Evolutionary conservation across 2,329 filamentous ascomycete species (phyloP), one percentile per base, ranked within the genome.

Genomic region (Pseudogymnoascus sp.): DNA sequence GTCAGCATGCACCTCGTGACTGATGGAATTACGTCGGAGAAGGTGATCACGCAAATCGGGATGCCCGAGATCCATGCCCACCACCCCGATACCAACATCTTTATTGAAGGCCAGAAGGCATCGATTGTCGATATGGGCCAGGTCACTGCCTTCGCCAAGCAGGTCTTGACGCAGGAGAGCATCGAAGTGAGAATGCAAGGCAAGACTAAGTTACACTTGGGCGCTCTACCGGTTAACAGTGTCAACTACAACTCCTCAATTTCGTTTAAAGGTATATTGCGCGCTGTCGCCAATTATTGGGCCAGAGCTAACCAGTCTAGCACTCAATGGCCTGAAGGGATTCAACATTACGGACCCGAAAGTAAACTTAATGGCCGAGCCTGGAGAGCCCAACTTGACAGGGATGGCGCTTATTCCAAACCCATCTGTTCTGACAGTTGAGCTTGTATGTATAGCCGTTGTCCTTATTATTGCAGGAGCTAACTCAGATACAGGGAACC

Each of bases 351-450:
- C 76, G 14, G 72, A 79, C 33, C 77, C 83, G 69, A 74, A 74
- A 37, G 76, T 85, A 67, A 72, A 80, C 63, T 70, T 74, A 7
- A 72, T 71, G 33, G 63, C 71, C 1, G 64, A 73, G 26, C 64
- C 71, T 0, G 78, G 82, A 66, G 79, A 78, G 53, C 77, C 78
- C 64, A 86, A 86, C 71, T 76, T 85, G 68, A 70, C 78, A 21
- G 85, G 82, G 68, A 78, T 74, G 11, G 80, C 83, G 56, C 76
- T 72, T 65, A 83, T 87, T 60, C 83, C 83, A 64, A 87, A 87
- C 70, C 83, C 84, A 0, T 82, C 82, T 1, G 76, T 83, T 62
- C 75, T 85, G 73, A 83, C 79, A 4, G 73, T 86, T 63, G 73
- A 76, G 47, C 76, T 87, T 77, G 76, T 77, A 73, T 56, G 66